Conservation (phyloP, 805 yeast species). For the Yarrowia sp. region DNA sequence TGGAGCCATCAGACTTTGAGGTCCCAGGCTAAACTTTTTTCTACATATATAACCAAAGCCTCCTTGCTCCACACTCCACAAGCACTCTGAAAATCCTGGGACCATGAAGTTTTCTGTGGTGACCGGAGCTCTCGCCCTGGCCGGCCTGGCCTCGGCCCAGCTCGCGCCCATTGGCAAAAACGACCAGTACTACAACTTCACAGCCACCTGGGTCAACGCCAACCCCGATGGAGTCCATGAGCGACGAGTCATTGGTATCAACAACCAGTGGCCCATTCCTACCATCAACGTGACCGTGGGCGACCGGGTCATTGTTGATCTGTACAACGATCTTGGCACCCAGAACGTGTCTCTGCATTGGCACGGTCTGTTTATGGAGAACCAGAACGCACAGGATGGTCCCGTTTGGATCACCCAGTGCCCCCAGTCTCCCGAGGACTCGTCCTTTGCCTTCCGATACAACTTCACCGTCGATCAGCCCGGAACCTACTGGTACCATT, state of each 20-base stretch:
- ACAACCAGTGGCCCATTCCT: constrained; percentile 86
- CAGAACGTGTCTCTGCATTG: constrained; percentile 79
- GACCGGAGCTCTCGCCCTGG: constrained; percentile 24
- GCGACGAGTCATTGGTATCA: constrained; percentile 57
- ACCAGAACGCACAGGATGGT: constrained; percentile 81
- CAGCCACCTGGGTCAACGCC: constrained; percentile 41
- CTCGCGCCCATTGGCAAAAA: constrained; percentile 30
- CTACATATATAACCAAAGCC: background rate
- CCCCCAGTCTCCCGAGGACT: constrained; percentile 72
- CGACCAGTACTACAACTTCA: constrained; percentile 38
- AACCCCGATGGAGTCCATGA: constrained; percentile 56
- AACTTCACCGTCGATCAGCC: constrained; percentile 86
- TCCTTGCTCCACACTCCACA: background rate
- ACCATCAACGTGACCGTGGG: constrained; percentile 69
- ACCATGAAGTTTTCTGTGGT: constrained; percentile 6
- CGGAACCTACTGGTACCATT: constrained; percentile 97
- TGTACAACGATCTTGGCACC: constrained; percentile 69
- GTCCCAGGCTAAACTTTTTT: constrained; percentile 5
- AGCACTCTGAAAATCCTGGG: no score
- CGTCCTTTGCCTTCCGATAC: constrained; percentile 57
- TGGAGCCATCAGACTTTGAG: background rate
- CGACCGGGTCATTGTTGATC: constrained; percentile 68
- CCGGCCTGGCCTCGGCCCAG: constrained; percentile 27
- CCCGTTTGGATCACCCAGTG: constrained; percentile 86
- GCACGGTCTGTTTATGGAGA: constrained; percentile 88